Conservation (phyloP, 495 filamentous ascomycete species). For the Penicillium lividum region DNA sequence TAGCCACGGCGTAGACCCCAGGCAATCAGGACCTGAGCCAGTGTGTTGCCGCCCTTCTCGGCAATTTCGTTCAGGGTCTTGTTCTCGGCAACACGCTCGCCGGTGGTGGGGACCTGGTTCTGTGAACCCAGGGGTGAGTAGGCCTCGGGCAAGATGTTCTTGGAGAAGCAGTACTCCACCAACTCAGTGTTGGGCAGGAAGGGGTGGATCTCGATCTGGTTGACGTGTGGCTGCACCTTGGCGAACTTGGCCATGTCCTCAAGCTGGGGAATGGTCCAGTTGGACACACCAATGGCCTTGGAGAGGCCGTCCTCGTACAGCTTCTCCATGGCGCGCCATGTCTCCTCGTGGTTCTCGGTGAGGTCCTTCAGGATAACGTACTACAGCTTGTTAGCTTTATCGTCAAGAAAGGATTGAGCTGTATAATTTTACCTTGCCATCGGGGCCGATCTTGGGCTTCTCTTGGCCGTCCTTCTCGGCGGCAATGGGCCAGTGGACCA, state of each 20-base stretch:
- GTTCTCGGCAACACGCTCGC: slow-evolving; percentile 61
- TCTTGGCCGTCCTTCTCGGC: slow-evolving; percentile 59
- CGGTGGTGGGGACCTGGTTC: slow-evolving; percentile 63
- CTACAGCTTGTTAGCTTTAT: slow-evolving; percentile 35
- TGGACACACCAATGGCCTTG: slow-evolving; percentile 84
- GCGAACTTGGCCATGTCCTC: slow-evolving; percentile 68
- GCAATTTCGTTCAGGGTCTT: slow-evolving; percentile 61
- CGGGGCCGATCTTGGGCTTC: slow-evolving; percentile 63
- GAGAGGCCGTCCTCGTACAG: slow-evolving; percentile 70
- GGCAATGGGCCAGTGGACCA: slow-evolving; percentile 80
- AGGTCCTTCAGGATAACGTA: slow-evolving; percentile 61
- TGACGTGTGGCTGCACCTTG: slow-evolving; percentile 67
- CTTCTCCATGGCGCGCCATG: slow-evolving; percentile 81
- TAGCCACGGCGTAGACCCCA: slow-evolving; percentile 74
- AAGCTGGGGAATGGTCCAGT: slow-evolving; percentile 72
- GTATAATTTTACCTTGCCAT: slow-evolving; percentile 61
- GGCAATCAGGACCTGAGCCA: slow-evolving; percentile 66
- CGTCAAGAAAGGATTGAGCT: neutral
- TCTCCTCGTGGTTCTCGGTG: slow-evolving; percentile 63
- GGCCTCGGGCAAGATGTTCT: slow-evolving; percentile 71
- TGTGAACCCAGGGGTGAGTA: slow-evolving; percentile 75
- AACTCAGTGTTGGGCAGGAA: slow-evolving; percentile 79
- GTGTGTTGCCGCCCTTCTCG: slow-evolving; percentile 60
- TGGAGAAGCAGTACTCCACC: slow-evolving; percentile 65
- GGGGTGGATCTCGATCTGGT: slow-evolving; percentile 93